Evolutionary conservation across 2,329 filamentous ascomycete species (phyloP), one percentile per base, ranked within the genome.

Genomic region (Diaporthe vexans): DNA sequence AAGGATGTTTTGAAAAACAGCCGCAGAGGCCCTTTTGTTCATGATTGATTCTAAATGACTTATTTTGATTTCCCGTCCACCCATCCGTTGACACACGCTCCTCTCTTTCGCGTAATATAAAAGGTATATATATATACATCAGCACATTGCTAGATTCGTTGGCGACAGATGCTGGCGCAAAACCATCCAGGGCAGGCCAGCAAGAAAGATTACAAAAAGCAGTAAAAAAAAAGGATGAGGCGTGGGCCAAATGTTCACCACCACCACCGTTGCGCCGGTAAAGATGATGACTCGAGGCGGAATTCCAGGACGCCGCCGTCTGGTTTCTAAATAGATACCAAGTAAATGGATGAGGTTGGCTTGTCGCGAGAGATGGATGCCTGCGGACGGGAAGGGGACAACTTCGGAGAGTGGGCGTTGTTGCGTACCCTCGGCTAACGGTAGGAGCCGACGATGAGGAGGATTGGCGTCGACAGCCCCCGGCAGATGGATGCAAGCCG

Each of bases 121-220:
- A 43, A 29, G 17, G 24, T 68, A 68, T 68, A 54, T 52, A 67
- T 48, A 54, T 68, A 40, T 40, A 13, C 37, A 40, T 40, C 48
- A 68, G 63, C 63, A 68, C 63, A 54, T 68, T 21, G 46, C 46
- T 19, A 19, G 63, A 29, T 68, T 68, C 63, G 63, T 68, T 21
- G 48, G 48, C 63, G 63, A 68, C 63, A 68, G 46, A 51, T 54
- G 63, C 63, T 54, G 63, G 63, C 63, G 46, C 63, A 54, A 21
- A 54, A 68, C 63, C 63, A 40, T 68, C 63, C 63, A 68, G 63
- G 63, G 63, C 63, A 33, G 48, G 63, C 37, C 37, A 13, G 13
- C 37, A 43, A 43, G 52, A 68, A 54, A 40, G 29, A 68, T 68
- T 68, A 68, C 48, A 68, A 68, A 54, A 48, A 68, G 10, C 63